Conservation (phyloP, 2,329 filamentous ascomycete species). For the Paecilomyces variotii region DNA sequence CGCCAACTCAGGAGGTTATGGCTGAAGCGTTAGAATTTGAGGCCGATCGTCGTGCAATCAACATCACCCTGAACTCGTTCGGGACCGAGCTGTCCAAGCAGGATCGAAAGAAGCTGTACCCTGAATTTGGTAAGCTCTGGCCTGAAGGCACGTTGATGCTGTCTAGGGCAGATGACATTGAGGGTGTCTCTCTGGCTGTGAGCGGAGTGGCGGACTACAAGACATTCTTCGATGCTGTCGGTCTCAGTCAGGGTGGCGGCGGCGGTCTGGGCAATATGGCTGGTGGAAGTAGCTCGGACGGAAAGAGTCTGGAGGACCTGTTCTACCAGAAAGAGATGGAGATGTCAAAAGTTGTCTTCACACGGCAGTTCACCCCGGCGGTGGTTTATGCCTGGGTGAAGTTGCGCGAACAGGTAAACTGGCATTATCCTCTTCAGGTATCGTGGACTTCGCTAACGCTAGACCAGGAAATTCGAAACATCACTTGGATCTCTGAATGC, state of each 20-base stretch:
- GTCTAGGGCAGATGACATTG: constrained; percentile 86
- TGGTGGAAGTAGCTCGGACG: constrained; percentile 68
- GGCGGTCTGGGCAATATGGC: constrained; percentile 76
- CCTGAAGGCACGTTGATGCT: constrained; percentile 94
- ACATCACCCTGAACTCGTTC: constrained; percentile 98
- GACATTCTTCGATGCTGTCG: constrained; percentile 88
- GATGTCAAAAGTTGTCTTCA: constrained; percentile 90
- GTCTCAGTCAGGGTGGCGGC: constrained; percentile 64
- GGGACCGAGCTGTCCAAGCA: constrained; percentile 91
- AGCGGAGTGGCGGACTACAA: constrained; percentile 93
- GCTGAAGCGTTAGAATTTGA: constrained; percentile 93
- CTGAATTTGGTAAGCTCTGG: constrained; percentile 80
- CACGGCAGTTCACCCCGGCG: constrained; percentile 86
- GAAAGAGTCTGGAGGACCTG: constrained; percentile 88
- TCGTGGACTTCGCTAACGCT: constrained; percentile 9
- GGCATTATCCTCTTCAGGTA: background rate
- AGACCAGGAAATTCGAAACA: constrained; percentile 90
- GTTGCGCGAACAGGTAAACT: constrained; percentile 82
- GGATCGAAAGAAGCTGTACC: constrained; percentile 94
- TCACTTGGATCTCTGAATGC: constrained; percentile 98
- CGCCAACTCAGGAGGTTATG: constrained; percentile 91
- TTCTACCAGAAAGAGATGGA: constrained; percentile 99
- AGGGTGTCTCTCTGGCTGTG: constrained; percentile 86
- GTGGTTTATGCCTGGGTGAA: constrained; percentile 98
- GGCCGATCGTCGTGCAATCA: constrained; percentile 92